Percentiles rank a stretch among this genome's conserved stretches.
phyloP scores from a whole-genome alignment of 495 filamentous ascomycete genomes.

The Hyaloscypha variabilis region DNA sequence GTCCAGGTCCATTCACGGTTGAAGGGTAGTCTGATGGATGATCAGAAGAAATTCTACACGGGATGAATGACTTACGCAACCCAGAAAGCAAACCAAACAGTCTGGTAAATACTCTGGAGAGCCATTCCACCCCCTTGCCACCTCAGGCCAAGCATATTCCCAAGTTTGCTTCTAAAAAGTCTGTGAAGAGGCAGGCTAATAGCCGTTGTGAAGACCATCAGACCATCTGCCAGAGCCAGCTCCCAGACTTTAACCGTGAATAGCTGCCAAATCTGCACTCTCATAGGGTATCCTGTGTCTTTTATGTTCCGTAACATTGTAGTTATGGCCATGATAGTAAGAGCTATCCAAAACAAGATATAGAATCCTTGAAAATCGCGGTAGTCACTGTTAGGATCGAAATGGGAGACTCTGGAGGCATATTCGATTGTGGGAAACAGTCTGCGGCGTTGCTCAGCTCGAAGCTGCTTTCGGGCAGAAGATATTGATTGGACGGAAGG shows the following conservation, averaged over 20 bases:
- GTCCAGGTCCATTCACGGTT: conserved; percentile 88
- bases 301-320: conserved; percentile 89
- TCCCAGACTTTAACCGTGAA: conserved; percentile 89
- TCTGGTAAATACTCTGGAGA: conserved; percentile 81
- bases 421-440: conserved; percentile 97
- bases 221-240: conserved; percentile 76
- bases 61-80: conserved; percentile 58
- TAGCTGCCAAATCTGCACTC: conserved; percentile 81
- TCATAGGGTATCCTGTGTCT: conserved; percentile 85
- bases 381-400: conserved; percentile 91
- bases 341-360: conserved; percentile 93
- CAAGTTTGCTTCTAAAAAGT: conserved; percentile 56
- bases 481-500: conserved; percentile 87
- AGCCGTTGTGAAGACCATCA: conserved; percentile 79
- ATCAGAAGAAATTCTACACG: conserved; percentile 13
- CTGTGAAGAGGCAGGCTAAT: conserved; percentile 75
- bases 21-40: conserved; percentile 72
- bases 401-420: conserved; percentile 90
- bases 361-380: conserved; percentile 97
- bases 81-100: conserved; percentile 80
- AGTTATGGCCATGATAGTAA: conserved; percentile 96
- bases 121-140: conserved; percentile 79
- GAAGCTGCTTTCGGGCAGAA: conserved; percentile 79
- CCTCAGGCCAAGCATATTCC: conserved; percentile 55
- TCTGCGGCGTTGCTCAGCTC: conserved; percentile 78